Evolutionary conservation across 164 flowering plant genomes (phyloP).

Genomic region (Berberis vulgaris): DNA sequence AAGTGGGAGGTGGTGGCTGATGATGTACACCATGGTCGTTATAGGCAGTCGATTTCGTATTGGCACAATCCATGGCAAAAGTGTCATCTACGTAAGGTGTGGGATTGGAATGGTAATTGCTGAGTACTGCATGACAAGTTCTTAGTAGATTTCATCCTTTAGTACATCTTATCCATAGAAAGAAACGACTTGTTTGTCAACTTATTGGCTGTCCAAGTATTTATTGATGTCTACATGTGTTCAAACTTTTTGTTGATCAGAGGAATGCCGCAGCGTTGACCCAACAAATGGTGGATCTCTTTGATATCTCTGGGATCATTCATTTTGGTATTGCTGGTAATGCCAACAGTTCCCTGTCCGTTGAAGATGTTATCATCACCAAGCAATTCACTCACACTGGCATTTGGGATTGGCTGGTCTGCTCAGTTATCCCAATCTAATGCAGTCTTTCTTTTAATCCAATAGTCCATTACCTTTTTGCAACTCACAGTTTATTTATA

Average conservation of each 20-base stretch:
- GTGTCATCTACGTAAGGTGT: too few species aligned
- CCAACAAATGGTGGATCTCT: conserved; percentile 28
- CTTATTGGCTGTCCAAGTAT: too few species aligned
- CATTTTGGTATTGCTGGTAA: conserved; percentile 36
- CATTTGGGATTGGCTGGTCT: conserved; percentile 32
- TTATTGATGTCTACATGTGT: too few species aligned
- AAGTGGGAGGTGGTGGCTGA: too few species aligned
- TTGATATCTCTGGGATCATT: conserved; percentile 22
- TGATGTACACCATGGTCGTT: too few species aligned
- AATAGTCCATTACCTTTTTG: background rate
- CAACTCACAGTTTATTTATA: background rate
- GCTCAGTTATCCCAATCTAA: background rate
- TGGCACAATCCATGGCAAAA: too few species aligned
- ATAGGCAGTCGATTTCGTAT: too few species aligned
- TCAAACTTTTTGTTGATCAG: conserved; percentile 10
- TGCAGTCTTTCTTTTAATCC: background rate
- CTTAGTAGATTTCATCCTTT: too few species aligned
- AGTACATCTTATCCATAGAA: too few species aligned
- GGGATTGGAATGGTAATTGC: too few species aligned
- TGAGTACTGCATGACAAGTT: too few species aligned
- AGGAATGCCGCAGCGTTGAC: conserved; percentile 33
- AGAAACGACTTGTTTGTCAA: too few species aligned
- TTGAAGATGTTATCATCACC: conserved; percentile 29
- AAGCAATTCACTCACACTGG: conserved; percentile 25
- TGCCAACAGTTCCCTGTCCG: conserved; percentile 16